Conservation (phyloP, 495 filamentous ascomycete species). For the Aspergillus baeticus region DNA sequence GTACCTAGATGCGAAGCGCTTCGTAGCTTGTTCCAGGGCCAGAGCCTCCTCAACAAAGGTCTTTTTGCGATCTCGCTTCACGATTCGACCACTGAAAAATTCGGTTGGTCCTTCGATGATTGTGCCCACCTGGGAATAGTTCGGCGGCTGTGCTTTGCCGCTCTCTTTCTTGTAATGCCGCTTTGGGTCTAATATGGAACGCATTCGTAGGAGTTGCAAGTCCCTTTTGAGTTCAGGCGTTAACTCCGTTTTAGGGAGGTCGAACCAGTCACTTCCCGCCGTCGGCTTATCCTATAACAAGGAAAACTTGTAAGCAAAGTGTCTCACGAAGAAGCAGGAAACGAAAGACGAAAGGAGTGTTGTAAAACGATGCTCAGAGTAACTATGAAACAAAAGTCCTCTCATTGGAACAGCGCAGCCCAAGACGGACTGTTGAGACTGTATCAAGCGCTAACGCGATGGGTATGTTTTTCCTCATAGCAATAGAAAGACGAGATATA, state of each 20-base stretch:
- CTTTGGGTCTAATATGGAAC: slow-evolving; percentile 84
- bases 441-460: slow-evolving; percentile 60
- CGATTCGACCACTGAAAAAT: slow-evolving; percentile 73
- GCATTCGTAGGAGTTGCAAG: slow-evolving; percentile 82
- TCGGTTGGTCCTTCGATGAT: slow-evolving; percentile 89
- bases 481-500: slow-evolving; percentile 20
- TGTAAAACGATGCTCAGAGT: slow-evolving; percentile 73
- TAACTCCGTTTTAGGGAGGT: slow-evolving; percentile 77
- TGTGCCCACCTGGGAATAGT: slow-evolving; percentile 85
- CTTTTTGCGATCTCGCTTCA: slow-evolving; percentile 82
- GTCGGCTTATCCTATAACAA: slow-evolving; percentile 52
- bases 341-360: not conserved
- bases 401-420: slow-evolving; percentile 71
- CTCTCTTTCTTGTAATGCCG: slow-evolving; percentile 88
- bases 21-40: slow-evolving; percentile 56
- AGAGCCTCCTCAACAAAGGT: slow-evolving; percentile 90
- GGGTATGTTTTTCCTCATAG: slow-evolving; percentile 71
- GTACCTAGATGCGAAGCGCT: slow-evolving; percentile 70
- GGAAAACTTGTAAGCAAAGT: slow-evolving; percentile 26
- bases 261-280: slow-evolving; percentile 72
- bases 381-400: slow-evolving; percentile 89
- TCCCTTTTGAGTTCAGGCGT: slow-evolving; percentile 86
- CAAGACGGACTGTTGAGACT: slow-evolving; percentile 71
- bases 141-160: slow-evolving; percentile 61
- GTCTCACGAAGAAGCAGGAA: not conserved